phyloP scores from a whole-genome alignment of 371 early-diverging fungal species.

The Mortierella sp. region DNA sequence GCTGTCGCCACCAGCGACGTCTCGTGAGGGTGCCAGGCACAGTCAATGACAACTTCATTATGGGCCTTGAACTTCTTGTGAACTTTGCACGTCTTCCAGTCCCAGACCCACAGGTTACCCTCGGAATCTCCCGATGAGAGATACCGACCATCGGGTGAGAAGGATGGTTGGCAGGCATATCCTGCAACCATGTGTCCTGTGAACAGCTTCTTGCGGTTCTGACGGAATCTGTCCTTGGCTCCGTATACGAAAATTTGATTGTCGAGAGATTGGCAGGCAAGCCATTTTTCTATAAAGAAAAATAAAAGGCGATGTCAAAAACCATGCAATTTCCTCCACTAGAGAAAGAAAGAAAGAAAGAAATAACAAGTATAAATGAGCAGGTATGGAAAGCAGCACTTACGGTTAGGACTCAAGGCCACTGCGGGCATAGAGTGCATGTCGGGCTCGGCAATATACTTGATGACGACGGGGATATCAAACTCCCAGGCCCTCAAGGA shows the following conservation, averaged over 20 bases:
- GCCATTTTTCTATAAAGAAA: conserved; percentile 80
- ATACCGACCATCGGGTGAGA: conserved; percentile 93
- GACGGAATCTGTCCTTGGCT: conserved; percentile 86
- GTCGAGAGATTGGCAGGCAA: conserved; percentile 94
- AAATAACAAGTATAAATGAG: too few species aligned
- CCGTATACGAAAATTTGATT: conserved; percentile 93
- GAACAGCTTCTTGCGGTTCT: conserved; percentile 93
- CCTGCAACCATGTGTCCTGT: conserved; percentile 94
- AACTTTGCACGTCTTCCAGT: conserved; percentile 93
- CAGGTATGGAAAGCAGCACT: conserved; percentile 37
- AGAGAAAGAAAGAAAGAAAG: too few species aligned
- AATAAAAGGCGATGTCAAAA: too few species aligned
- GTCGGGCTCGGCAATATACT: conserved; percentile 94
- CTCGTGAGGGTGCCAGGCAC: conserved; percentile 97
- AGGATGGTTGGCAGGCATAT: conserved; percentile 94
- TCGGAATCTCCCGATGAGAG: conserved; percentile 93
- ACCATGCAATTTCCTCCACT: too few species aligned
- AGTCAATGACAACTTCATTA: conserved; percentile 87
- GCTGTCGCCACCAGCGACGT: conserved; percentile 93
- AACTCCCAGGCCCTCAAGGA: conserved; percentile 97
- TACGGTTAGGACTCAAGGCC: conserved; percentile 87
- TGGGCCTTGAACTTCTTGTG: conserved; percentile 89
- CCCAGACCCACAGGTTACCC: conserved; percentile 96
- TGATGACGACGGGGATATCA: conserved; percentile 97
- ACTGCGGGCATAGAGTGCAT: conserved; percentile 98